Base-by-base conservation (phyloP, 2,329 filamentous ascomycete species). In the Clarireedia hainanense region DNA sequence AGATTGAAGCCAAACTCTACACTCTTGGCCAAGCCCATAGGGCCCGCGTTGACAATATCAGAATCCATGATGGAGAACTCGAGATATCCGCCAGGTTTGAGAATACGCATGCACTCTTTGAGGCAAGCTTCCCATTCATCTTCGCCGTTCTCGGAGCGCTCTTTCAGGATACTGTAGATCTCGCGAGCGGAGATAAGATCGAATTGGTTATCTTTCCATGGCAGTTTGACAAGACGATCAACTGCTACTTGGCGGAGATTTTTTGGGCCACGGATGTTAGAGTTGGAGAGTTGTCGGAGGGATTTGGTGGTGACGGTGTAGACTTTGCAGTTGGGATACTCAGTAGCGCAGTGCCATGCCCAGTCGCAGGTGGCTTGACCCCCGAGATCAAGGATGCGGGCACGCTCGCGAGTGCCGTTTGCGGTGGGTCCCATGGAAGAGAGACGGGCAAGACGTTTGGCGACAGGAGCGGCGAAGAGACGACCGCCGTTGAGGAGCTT, bases 1-100 rank as follows among this genome's bases (percentile, higher is more conserved):
- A 99, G 85, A 52, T 88, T 86, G 75, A 94, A 95, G 42, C 88
- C 87, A 67, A 99, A 97, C 71, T 97, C 91, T 54, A 95, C 89
- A 49, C 86, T 88, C 70, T 94, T 87, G 47, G 90, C 89, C 56
- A 89, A 84, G 37, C 86, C 89, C 20, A 85, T 77, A 0, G 88
- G 84, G 0, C 91, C 91, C 0, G 90, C 85, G 62, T 91, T 91
- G 60, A 95, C 84, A 64, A 99, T 84, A 67, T 95, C 91, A 1
- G 91, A 88, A 70, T 99, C 94, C 64, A 97, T 81, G 46, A 97
- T 74, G 60, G 84, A 85, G 74, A 94, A 99, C 68, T 99, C 94
- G 57, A 99, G 76, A 70, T 92, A 92, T 34, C 94, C 94, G 50
- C 90, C 91, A 0, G 92, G 91, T 74, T 96, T 96, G 52, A 79